Conservation (phyloP, 495 filamentous ascomycete species). For the Aspergillus asperescens region DNA sequence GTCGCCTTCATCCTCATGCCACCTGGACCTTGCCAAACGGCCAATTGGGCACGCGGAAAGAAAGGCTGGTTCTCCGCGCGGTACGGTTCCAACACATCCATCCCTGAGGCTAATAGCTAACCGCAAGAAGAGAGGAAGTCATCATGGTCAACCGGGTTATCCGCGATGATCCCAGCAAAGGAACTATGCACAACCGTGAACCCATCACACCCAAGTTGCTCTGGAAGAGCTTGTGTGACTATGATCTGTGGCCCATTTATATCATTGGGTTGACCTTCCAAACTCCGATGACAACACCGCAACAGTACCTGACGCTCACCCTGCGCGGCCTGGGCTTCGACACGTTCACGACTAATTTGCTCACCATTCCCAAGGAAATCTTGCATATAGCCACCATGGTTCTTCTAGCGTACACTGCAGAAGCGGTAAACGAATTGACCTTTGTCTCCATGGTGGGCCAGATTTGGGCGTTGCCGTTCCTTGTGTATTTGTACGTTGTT, state of each 20-base stretch:
- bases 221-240: slow-evolving; percentile 45
- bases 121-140: slow-evolving; percentile 1
- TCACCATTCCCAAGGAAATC: slow-evolving; percentile 51
- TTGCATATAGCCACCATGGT: slow-evolving; percentile 30
- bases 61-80: slow-evolving; percentile 55
- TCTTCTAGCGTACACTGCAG: slow-evolving; percentile 38
- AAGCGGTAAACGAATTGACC: slow-evolving; percentile 41
- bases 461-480: slow-evolving; percentile 51
- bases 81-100: slow-evolving; percentile 33
- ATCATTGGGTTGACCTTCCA: slow-evolving; percentile 44
- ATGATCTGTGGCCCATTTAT: slow-evolving; percentile 56
- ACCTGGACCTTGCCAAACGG: slow-evolving; percentile 52
- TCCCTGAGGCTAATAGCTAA: not conserved
- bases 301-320: slow-evolving; percentile 45
- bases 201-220: slow-evolving; percentile 40
- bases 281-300: slow-evolving; percentile 42
- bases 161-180: slow-evolving; percentile 60
- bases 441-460: slow-evolving; percentile 42
- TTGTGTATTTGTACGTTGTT: slow-evolving; percentile 44
- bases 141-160: slow-evolving; percentile 60
- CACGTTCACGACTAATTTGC: slow-evolving; percentile 49
- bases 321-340: slow-evolving; percentile 48
- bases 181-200: slow-evolving; percentile 54
- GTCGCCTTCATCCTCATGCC: slow-evolving; percentile 56
- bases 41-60: slow-evolving; percentile 49